These are phyloP conservation scores for Pouteria glomerata DNA, from an alignment of 148 eudicot genomes.

Conservation along the genomic window DNA sequence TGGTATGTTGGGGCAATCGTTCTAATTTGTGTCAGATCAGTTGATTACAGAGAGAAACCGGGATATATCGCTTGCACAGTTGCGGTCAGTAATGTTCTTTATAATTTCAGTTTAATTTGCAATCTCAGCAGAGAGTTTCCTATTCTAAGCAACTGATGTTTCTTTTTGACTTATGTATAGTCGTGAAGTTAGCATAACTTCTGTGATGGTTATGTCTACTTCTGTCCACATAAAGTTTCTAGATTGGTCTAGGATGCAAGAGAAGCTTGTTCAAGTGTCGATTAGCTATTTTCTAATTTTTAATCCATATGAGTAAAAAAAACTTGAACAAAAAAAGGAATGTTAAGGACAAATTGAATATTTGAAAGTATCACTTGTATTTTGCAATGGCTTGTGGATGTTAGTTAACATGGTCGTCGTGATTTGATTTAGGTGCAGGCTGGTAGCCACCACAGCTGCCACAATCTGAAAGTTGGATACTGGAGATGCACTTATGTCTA, in stretches of 20 bases:
- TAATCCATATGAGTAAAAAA: not conserved
- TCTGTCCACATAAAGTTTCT: not conserved
- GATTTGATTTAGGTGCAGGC: not conserved
- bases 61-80: conserved; percentile 76
- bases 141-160: not conserved
- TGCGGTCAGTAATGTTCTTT: conserved; percentile 49
- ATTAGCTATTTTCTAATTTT: not conserved
- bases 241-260: not conserved
- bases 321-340: not conserved
- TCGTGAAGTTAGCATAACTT: not conserved
- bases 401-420: not conserved
- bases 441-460: not conserved
- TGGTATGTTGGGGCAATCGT: conserved; percentile 80
- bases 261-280: not conserved
- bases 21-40: conserved; percentile 48
- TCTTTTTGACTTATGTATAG: not conserved
- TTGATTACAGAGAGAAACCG: conserved; percentile 81
- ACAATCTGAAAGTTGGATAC: not conserved
- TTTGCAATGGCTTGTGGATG: not conserved
- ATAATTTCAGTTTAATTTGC: conserved; percentile 9
- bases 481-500: not conserved
- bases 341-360: not conserved
- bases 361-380: not conserved
- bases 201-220: not conserved
- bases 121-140: not conserved